Conservation (phyloP, 768 basidiomycete species). For the Russula vinacea region DNA sequence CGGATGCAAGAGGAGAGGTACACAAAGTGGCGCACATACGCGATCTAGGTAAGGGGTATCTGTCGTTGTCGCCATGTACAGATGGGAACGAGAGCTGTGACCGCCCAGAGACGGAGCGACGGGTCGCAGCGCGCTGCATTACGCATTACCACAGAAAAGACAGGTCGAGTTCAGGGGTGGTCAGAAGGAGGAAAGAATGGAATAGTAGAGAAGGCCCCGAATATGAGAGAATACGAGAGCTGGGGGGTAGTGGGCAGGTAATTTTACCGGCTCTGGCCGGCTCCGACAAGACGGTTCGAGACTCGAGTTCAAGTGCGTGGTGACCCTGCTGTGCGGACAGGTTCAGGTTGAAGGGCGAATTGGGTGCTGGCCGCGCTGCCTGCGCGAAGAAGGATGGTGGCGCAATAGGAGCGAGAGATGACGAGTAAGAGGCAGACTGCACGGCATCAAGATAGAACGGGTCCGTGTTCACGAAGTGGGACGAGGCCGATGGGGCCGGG, state of each 20-base stretch:
- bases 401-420: neutral
- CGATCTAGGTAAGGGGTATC: conserved; percentile 24
- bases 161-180: neutral
- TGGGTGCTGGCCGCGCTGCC: conserved; percentile 20
- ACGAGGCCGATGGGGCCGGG: conserved; percentile 28
- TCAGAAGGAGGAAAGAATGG: neutral
- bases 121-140: conserved; percentile 11
- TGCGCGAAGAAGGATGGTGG: conserved; percentile 29
- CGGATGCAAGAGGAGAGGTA: neutral
- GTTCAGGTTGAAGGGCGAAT: conserved; percentile 26
- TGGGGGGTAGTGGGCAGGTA: too few species aligned
- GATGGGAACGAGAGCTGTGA: neutral
- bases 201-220: neutral
- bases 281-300: conserved; percentile 28
- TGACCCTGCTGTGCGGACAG: conserved; percentile 23
- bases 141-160: neutral
- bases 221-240: neutral
- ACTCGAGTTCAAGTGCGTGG: conserved; percentile 23
- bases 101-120: neutral
- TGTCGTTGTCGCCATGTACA: conserved; percentile 7
- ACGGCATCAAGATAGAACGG: conserved; percentile 49
- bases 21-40: conserved; percentile 11
- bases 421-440: conserved; percentile 33
- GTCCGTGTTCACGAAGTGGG: conserved; percentile 46
- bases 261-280: conserved; percentile 26